Evolutionary conservation across 1,139 yeast genomes (phyloP).

Genomic region (Spencermartinsiella ligniputridi): DNA sequence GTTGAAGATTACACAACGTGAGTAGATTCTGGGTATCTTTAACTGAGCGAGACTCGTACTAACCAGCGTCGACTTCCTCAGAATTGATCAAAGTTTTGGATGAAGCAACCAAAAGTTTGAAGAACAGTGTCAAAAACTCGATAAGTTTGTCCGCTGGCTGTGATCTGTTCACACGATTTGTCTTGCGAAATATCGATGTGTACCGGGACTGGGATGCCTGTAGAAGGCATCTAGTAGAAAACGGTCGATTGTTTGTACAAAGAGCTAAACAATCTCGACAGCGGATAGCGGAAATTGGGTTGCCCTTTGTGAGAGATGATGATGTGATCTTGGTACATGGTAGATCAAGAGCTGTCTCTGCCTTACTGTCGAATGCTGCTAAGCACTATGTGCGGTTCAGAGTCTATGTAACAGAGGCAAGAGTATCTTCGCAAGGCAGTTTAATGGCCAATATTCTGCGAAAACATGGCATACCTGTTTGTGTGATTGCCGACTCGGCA

Average conservation of each 20-base stretch:
- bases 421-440: slow-evolving; percentile 80
- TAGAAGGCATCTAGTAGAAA: slow-evolving; percentile 79
- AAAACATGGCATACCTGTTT: slow-evolving; percentile 82
- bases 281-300: slow-evolving; percentile 82
- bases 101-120: slow-evolving; percentile 68
- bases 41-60: neutral
- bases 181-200: slow-evolving; percentile 78
- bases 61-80: slow-evolving; percentile 71
- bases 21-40: slow-evolving; percentile 9
- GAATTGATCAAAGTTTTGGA: slow-evolving; percentile 81
- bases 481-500: slow-evolving; percentile 85
- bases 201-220: slow-evolving; percentile 98
- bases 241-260: slow-evolving; percentile 86
- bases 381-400: slow-evolving; percentile 72
- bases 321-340: slow-evolving; percentile 89
- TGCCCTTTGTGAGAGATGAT: slow-evolving; percentile 88
- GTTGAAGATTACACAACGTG: slow-evolving; percentile 67
- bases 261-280: slow-evolving; percentile 89
- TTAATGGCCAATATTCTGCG: slow-evolving; percentile 67
- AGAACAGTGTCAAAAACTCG: slow-evolving; percentile 79
- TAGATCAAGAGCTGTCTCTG: slow-evolving; percentile 82
- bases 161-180: slow-evolving; percentile 92
- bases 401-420: slow-evolving; percentile 88
- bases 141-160: slow-evolving; percentile 96
- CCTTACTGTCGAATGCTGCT: slow-evolving; percentile 71